phyloP scores from a whole-genome alignment of 1,284 basidiomycete genomes.

The Cystobasidiaceae sp. region DNA sequence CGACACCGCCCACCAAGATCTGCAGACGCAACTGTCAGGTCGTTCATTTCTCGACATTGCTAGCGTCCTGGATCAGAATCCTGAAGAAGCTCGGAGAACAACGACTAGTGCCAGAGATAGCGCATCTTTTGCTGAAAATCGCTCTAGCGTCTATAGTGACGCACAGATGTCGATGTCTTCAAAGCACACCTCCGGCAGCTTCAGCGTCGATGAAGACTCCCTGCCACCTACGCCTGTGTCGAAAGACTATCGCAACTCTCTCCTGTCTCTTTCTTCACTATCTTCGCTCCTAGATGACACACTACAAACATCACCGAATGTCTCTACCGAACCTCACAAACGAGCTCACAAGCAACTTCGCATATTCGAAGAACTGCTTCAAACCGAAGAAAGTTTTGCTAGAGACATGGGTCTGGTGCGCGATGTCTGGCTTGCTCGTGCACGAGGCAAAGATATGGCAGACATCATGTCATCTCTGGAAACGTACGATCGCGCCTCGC shows the following conservation, averaged over 20 bases:
- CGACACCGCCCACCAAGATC: too few species aligned
- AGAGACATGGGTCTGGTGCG: constrained; percentile 46
- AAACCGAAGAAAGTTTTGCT: constrained; percentile 47
- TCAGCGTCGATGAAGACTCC: not conserved
- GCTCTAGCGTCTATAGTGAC: not conserved
- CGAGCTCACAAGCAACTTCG: constrained; percentile 43
- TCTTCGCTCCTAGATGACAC: not conserved
- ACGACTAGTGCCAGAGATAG: too few species aligned
- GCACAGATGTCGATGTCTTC: not conserved
- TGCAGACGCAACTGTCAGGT: too few species aligned
- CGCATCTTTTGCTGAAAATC: too few species aligned
- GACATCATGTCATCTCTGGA: constrained; percentile 28
- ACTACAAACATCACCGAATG: not conserved
- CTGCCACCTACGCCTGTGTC: not conserved
- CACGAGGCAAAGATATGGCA: constrained; percentile 43
- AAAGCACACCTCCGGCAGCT: not conserved
- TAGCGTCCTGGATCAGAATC: too few species aligned
- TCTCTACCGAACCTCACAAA: constrained; percentile 33
- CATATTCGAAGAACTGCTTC: constrained; percentile 44
- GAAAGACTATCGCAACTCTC: not conserved
- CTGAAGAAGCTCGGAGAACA: too few species aligned
- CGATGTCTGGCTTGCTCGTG: constrained; percentile 47
- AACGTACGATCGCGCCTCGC: not conserved
- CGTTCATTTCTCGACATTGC: too few species aligned
- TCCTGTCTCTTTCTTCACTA: not conserved